Evolutionary conservation across 306 rosid species (phyloP).

Genomic region (Coriaria nepalensis): DNA sequence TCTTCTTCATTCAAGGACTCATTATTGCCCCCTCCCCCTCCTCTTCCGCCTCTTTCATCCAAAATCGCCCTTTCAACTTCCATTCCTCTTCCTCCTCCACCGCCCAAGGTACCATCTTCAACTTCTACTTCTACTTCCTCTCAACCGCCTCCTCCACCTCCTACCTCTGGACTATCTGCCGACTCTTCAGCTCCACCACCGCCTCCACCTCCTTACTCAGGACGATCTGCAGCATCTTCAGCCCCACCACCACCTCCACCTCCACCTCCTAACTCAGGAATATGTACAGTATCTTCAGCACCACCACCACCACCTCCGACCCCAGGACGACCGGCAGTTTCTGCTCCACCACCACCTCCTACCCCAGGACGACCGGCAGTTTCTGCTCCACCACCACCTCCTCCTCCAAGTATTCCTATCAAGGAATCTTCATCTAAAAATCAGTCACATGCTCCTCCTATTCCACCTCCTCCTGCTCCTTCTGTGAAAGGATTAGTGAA

Average conservation of each 20-base stretch:
- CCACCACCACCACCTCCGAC: conserved; percentile 2
- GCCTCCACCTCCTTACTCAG: conserved; percentile 1
- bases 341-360: conserved; percentile 25
- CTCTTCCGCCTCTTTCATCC: conserved; percentile 23
- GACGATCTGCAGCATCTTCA: too few relatives aligned
- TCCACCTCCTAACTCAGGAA: conserved; percentile 8
- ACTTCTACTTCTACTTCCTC: conserved; percentile 5
- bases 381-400: conserved; percentile 36
- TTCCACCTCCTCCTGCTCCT: conserved; percentile 62
- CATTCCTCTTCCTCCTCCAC: conserved; percentile 14
- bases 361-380: background rate
- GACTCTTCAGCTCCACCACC: background rate
- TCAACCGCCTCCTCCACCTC: conserved; percentile 38
- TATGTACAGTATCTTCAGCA: conserved; percentile 5
- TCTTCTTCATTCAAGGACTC: conserved; percentile 14
- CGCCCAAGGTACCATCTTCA: conserved; percentile 6
- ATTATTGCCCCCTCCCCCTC: conserved; percentile 23
- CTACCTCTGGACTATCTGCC: conserved; percentile 1
- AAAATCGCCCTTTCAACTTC: conserved; percentile 10
- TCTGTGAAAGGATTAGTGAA: conserved; percentile 32
- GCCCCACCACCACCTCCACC: conserved; percentile 8
- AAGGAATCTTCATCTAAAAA: conserved; percentile 15
- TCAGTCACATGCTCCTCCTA: conserved; percentile 34
- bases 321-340: background rate
- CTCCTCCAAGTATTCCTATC: conserved; percentile 1